Evolutionary conservation across 139 green algal genomes (phyloP).

Genomic region (Picochlorum sp.): DNA sequence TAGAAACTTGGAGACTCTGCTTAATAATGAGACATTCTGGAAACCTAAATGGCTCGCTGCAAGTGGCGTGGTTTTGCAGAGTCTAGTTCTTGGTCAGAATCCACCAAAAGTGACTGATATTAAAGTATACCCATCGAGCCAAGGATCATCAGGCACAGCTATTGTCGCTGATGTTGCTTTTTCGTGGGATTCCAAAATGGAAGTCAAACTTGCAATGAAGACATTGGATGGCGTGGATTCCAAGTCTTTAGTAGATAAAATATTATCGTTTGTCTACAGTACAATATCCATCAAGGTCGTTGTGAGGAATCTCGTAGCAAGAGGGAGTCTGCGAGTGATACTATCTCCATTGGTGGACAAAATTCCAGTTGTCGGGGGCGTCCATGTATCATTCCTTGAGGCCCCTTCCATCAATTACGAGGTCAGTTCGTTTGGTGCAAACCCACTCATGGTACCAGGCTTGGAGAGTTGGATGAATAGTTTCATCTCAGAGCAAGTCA

Average conservation of each 20-base stretch:
- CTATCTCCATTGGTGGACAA: constrained; percentile 22
- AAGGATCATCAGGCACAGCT: not conserved
- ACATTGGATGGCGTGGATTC: constrained; percentile 1
- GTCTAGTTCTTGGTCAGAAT: constrained; percentile 16
- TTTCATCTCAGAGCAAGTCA: constrained; percentile 19
- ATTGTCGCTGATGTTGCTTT: constrained; percentile 16
- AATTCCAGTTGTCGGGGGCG: constrained; percentile 18
- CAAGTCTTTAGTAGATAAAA: not conserved
- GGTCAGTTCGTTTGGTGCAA: constrained; percentile 4
- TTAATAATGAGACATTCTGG: constrained; percentile 24
- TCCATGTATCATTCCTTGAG: constrained; percentile 6
- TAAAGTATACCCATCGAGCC: not conserved
- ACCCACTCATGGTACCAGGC: constrained; percentile 17
- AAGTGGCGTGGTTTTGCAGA: constrained; percentile 7
- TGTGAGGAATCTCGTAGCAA: constrained; percentile 18
- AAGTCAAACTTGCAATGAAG: constrained; percentile 21
- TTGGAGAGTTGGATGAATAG: constrained; percentile 15
- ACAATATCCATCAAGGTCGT: constrained; percentile 15
- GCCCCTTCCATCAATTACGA: not conserved
- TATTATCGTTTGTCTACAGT: constrained; percentile 1
- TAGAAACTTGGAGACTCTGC: constrained; percentile 15
- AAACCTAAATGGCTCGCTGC: constrained; percentile 13
- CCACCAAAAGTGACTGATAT: constrained; percentile 9
- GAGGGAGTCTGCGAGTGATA: constrained; percentile 13
- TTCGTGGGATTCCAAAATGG: constrained; percentile 17